phyloP scores from a whole-genome alignment of 345 rosid species.

The Laguncularia racemosa region DNA sequence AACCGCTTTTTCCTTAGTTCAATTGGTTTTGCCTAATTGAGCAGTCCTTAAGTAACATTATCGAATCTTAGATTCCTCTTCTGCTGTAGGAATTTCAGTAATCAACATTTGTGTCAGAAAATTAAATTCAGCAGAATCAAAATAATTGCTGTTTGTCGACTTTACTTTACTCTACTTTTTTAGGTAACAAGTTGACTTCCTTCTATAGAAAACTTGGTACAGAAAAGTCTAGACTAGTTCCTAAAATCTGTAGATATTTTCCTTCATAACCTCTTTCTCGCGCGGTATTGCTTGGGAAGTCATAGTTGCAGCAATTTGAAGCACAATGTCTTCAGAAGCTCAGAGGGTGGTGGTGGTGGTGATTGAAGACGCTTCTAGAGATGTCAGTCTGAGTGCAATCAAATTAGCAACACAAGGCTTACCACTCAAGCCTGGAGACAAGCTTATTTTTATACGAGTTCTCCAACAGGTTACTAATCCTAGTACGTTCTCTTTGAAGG shows the following conservation, averaged over 20 bases:
- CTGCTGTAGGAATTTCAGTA: background rate
- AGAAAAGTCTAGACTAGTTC: no score
- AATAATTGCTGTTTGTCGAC: background rate
- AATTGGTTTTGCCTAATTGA: no score
- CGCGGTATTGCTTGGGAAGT: no score
- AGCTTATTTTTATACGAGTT: conserved; percentile 30
- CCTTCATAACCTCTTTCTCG: background rate
- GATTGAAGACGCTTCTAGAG: conserved; percentile 37
- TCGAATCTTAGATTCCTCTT: background rate
- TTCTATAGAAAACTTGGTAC: no score
- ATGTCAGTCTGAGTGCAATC: conserved; percentile 24
- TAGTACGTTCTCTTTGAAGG: conserved; percentile 42
- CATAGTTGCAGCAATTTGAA: background rate
- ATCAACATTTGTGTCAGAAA: background rate
- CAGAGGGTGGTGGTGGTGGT: conserved; percentile 47
- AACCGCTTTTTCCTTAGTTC: no score
- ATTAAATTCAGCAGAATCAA: background rate
- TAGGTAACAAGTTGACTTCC: no score
- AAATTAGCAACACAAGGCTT: conserved; percentile 19
- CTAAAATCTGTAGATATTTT: background rate
- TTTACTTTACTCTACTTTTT: background rate
- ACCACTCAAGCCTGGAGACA: conserved; percentile 39
- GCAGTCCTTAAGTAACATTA: no score
- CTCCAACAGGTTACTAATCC: conserved; percentile 64
- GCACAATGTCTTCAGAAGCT: conserved; percentile 21